Evolutionary conservation across 2,329 filamentous ascomycete species (phyloP).

Genomic region (Diaporthe sp.): DNA sequence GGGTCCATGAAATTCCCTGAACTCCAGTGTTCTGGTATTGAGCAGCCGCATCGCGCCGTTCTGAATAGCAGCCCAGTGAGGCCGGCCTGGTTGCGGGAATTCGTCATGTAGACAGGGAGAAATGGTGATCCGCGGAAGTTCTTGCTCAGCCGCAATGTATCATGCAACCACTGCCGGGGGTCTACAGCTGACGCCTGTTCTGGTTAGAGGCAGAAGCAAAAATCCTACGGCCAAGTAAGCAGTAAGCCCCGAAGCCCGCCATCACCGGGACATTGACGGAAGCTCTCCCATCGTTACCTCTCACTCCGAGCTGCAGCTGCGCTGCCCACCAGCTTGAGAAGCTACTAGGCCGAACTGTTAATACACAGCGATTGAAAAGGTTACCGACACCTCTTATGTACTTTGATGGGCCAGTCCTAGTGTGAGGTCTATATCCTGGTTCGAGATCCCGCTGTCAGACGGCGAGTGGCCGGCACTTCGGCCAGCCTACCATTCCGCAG

Average conservation of each 20-base stretch:
- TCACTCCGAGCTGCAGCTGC: neutral
- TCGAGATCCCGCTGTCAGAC: neutral
- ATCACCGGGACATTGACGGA: neutral
- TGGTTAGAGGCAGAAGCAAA: neutral
- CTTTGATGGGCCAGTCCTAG: neutral
- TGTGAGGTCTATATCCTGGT: neutral
- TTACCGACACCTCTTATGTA: neutral
- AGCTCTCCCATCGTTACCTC: neutral
- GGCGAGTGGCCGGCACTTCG: neutral
- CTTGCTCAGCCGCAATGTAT: neutral
- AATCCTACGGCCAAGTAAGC: too few species aligned
- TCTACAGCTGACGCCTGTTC: neutral
- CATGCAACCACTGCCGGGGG: neutral
- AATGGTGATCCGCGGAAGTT: neutral
- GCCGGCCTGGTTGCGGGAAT: neutral
- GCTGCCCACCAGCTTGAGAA: neutral
- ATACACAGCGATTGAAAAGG: neutral
- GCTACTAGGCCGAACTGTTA: neutral
- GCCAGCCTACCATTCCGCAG: too few species aligned
- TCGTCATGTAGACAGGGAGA: neutral
- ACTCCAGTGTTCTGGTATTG: slow-evolving; percentile 13
- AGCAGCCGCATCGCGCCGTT: slow-evolving; percentile 29
- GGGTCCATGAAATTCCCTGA: slow-evolving; percentile 16
- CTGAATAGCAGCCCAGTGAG: neutral
- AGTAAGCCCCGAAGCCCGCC: neutral